Conservation (phyloP, 441 rosid genomes). For the Isatis lusitanica region DNA sequence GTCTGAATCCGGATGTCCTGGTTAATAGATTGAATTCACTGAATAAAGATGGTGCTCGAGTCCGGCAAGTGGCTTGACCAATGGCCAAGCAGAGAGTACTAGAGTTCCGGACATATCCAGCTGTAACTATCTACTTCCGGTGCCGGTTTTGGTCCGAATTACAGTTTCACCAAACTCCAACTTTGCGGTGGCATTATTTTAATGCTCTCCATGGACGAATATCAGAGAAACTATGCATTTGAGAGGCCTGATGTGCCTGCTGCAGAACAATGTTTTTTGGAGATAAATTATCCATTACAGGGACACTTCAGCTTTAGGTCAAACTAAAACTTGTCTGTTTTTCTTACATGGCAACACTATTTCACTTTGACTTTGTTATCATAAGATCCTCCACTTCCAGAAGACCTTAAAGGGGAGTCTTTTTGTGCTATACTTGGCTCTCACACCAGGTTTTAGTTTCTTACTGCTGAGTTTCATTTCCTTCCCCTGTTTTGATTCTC, state of each 20-base stretch:
- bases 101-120: too few relatives aligned
- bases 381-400: slow-evolving; percentile 89
- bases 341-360: background rate
- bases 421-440: slow-evolving; percentile 84
- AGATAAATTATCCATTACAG: slow-evolving; percentile 90
- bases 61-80: too few relatives aligned
- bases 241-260: slow-evolving; percentile 72
- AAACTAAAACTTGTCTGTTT: background rate
- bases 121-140: too few relatives aligned
- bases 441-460: slow-evolving; percentile 67
- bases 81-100: too few relatives aligned
- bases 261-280: slow-evolving; percentile 80
- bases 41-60: too few relatives aligned
- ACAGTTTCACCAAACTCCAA: too few relatives aligned
- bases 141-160: too few relatives aligned
- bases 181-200: too few relatives aligned
- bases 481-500: slow-evolving; percentile 9
- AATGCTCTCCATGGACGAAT: slow-evolving; percentile 28
- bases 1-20: too few relatives aligned
- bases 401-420: slow-evolving; percentile 77
- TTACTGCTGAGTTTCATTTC: slow-evolving; percentile 28
- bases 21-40: too few relatives aligned
- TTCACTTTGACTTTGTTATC: slow-evolving; percentile 19
- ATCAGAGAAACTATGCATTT: slow-evolving; percentile 87
- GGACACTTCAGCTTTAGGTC: slow-evolving; percentile 44